Evolutionary conservation across 2,329 filamentous ascomycete genomes (phyloP).

Genomic region (Exophiala phaeomuriformis): DNA sequence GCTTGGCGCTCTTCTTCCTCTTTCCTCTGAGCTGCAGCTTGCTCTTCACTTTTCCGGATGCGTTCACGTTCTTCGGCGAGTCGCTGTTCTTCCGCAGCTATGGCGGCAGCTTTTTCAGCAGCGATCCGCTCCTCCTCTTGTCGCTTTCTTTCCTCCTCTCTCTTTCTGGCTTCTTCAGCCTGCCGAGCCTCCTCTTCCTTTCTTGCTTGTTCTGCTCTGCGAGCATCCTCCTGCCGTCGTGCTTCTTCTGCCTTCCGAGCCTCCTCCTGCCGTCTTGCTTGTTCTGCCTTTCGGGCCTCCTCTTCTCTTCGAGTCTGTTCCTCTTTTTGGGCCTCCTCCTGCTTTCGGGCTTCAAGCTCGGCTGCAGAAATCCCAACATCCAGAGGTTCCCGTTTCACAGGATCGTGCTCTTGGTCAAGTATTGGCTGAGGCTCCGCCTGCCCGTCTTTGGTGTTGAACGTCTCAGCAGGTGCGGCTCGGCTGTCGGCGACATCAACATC

Average conservation of each 20-base stretch:
- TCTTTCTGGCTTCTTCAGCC: slow-evolving; percentile 11
- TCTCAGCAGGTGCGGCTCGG: slow-evolving; percentile 2
- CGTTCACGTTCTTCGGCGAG: slow-evolving; percentile 18
- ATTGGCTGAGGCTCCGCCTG: slow-evolving; percentile 18
- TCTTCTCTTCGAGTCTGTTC: slow-evolving; percentile 12
- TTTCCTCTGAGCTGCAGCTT: slow-evolving; percentile 32
- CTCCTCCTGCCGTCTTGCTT: not conserved
- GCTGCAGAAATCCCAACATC: slow-evolving; percentile 18
- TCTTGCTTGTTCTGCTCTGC: slow-evolving; percentile 13
- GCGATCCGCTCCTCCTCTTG: slow-evolving; percentile 17
- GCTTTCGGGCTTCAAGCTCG: slow-evolving; percentile 17
- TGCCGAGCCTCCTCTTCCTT: slow-evolving; percentile 4
- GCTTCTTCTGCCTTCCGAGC: not conserved
- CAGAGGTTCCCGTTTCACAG: slow-evolving; percentile 23
- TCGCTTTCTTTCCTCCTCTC: slow-evolving; percentile 9
- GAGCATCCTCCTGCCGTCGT: slow-evolving; percentile 8
- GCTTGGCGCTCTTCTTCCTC: slow-evolving; percentile 43
- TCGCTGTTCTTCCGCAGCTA: slow-evolving; percentile 4
- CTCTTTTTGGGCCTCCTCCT: slow-evolving; percentile 8
- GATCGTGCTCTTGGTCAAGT: slow-evolving; percentile 22
- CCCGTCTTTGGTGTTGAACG: not conserved
- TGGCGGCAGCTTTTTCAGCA: slow-evolving; percentile 20
- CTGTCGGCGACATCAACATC: too few species aligned
- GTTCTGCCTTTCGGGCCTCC: not conserved
- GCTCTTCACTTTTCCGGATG: slow-evolving; percentile 29